Percentiles rank a stretch among this genome's conserved stretches.
Conservation (phyloP, 441 rosid genomes). For the Lepidium campestre region DNA sequence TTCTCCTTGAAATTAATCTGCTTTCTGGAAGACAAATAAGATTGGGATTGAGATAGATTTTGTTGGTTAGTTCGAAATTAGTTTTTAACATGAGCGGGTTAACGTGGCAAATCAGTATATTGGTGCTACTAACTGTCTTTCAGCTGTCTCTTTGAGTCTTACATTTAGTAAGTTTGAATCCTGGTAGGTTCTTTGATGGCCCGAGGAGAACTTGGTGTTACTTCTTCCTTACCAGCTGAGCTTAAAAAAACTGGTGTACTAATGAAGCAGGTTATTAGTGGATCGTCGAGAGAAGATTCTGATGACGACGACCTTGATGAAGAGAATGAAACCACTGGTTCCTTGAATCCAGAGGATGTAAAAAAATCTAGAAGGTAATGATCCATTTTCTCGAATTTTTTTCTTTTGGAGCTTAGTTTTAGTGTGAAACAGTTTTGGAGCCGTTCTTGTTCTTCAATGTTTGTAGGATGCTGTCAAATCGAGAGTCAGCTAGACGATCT, state of each 20-base stretch:
- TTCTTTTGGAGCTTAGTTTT: background rate
- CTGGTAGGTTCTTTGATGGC: constrained; percentile 39
- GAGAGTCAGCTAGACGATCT: constrained; percentile 97
- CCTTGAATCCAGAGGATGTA: constrained; percentile 53
- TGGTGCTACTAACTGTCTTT: background rate
- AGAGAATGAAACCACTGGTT: constrained; percentile 72
- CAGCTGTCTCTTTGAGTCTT: constrained; percentile 3
- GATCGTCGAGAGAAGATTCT: constrained; percentile 87
- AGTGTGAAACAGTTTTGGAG: background rate
- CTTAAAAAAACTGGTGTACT: constrained; percentile 40
- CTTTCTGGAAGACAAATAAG: background rate
- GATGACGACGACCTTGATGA: constrained; percentile 91
- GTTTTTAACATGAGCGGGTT: background rate
- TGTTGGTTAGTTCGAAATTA: background rate
- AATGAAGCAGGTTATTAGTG: constrained; percentile 73
- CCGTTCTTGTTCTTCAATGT: background rate
- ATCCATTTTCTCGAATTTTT: background rate
- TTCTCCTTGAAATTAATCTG: background rate
- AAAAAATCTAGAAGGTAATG: constrained; percentile 80
- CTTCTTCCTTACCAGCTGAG: constrained; percentile 35
- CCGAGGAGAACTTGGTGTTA: constrained; percentile 37
- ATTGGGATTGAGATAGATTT: background rate
- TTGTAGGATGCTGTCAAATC: constrained; percentile 83
- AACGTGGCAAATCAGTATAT: background rate
- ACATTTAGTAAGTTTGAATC: background rate